Evolutionary conservation across 371 early-diverging fungal species (phyloP).

Genomic region (Fennellomyces sp.): DNA sequence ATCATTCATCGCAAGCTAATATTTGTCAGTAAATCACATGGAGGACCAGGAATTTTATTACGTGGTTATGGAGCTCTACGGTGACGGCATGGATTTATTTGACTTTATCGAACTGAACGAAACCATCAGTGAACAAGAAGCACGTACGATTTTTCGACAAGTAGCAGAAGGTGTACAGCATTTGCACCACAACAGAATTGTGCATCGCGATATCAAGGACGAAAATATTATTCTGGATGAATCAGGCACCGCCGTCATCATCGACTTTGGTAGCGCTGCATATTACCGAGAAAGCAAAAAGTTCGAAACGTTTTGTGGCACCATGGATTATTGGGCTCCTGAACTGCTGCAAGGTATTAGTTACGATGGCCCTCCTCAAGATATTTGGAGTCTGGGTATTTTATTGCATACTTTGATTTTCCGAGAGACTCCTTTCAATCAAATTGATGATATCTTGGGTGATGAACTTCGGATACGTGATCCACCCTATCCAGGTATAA

Average conservation of each 20-base stretch:
- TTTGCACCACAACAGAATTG: conserved; percentile 69
- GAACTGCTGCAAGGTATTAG: conserved; percentile 71
- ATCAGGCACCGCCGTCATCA: conserved; percentile 57
- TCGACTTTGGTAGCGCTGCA: conserved; percentile 81
- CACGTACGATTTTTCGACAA: conserved; percentile 64
- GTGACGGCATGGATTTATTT: conserved; percentile 74
- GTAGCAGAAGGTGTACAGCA: conserved; percentile 68
- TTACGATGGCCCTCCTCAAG: conserved; percentile 79
- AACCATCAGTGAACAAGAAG: conserved; percentile 58
- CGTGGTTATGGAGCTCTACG: conserved; percentile 67
- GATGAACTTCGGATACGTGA: conserved; percentile 64
- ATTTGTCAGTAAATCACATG: conserved; percentile 42
- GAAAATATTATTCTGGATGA: conserved; percentile 77
- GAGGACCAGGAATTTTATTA: conserved; percentile 74
- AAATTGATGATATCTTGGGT: conserved; percentile 72
- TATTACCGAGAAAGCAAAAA: conserved; percentile 60
- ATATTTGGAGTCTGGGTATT: conserved; percentile 86
- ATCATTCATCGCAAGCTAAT: not conserved
- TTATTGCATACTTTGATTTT: conserved; percentile 80
- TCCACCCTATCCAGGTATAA: conserved; percentile 63
- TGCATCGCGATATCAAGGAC: conserved; percentile 82
- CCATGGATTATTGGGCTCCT: conserved; percentile 76
- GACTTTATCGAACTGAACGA: conserved; percentile 74
- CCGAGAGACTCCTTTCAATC: conserved; percentile 83
- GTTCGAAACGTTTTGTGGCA: conserved; percentile 79